Base-by-base conservation (phyloP, 2,329 filamentous ascomycete species). In the Knoxdaviesia proteae region DNA sequence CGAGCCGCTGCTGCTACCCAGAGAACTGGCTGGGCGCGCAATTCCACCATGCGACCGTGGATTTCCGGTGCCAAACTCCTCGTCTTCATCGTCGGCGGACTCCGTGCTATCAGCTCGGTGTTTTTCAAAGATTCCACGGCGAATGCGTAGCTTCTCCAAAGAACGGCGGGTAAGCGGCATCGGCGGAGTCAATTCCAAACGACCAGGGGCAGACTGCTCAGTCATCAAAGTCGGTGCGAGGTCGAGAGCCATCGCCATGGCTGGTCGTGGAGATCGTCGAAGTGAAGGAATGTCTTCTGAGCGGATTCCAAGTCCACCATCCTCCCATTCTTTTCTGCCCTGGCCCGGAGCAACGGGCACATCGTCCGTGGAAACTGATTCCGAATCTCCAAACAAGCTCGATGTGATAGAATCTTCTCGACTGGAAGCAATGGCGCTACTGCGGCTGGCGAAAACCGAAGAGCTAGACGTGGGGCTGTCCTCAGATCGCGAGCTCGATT, bases 71-170 rank as follows among this genome's bases (percentile, higher is more conserved):
- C 83, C 86, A 5, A 92, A 68, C 53, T 94, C 88, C 46, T 94
- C 87, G 49, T 94, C 88, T 59, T 94, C 88, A 51, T 94, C 88
- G 52, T 94, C 88, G 5, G 87, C 87, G 32, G 84, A 93, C 52
- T 94, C 88, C 44, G 65, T 72, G 34, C 47, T 45, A 20, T 20
- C 20, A 20, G 20, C 2, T 20, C 20, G 20, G 20, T 20, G 20
- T 20, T 20, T 20, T 20, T 20, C 20, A 3, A 20, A 20, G 2
- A 20, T 20, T 20, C 20, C 20, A 20, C 20, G 20, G 20, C 20
- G 20, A 20, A 20, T 20, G 20, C 20, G 20, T 20, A 86, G 71
- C 48, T 80, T 77, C 52, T 93, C 84, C 2, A 75, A 65, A 4
- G 81, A 83, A 31, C 77, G 75, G 47, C 72, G 77, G 36, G 71